A percentile compares a stretch with the other conserved stretches of the same genome.
Evolutionary conservation across 768 basidiomycete species (phyloP).

Genomic region (Leucocoprinus birnbaumii): DNA sequence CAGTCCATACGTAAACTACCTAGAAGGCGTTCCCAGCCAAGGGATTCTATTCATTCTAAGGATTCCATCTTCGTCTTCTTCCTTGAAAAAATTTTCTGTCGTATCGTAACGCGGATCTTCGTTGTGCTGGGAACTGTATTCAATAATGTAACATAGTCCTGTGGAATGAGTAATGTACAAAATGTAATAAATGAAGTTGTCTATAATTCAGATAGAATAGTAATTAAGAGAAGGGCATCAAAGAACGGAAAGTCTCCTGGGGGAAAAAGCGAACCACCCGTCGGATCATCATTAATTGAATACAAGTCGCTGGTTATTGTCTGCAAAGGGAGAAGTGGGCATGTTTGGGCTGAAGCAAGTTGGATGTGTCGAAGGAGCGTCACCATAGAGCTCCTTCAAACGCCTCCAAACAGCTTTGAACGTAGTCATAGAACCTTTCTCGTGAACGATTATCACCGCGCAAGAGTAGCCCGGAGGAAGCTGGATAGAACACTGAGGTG

Average conservation of each 20-base stretch:
- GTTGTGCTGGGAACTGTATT: no score
- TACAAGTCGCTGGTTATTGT: constrained; percentile 17
- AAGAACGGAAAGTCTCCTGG: neutral
- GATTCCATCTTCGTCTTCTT: no score
- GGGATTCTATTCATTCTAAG: no score
- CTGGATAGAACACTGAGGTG: constrained; percentile 3
- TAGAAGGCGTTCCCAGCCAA: no score
- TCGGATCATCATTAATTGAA: neutral
- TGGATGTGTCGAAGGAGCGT: constrained; percentile 27
- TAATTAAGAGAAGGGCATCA: no score
- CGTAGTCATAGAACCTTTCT: constrained; percentile 88
- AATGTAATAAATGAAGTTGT: no score
- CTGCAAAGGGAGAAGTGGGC: constrained; percentile 37
- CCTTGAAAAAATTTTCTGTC: no score
- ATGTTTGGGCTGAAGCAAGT: constrained; percentile 40
- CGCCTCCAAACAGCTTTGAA: constrained; percentile 77
- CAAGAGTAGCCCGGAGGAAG: constrained; percentile 44
- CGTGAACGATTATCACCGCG: constrained; percentile 75
- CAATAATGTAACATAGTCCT: no score
- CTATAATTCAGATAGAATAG: no score
- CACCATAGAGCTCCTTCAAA: constrained; percentile 66
- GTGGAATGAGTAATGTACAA: no score
- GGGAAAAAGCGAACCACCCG: neutral
- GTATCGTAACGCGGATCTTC: no score
- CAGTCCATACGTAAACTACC: no score